Base-by-base conservation (phyloP, 768 basidiomycete genomes). In the Trametes coccinea region DNA sequence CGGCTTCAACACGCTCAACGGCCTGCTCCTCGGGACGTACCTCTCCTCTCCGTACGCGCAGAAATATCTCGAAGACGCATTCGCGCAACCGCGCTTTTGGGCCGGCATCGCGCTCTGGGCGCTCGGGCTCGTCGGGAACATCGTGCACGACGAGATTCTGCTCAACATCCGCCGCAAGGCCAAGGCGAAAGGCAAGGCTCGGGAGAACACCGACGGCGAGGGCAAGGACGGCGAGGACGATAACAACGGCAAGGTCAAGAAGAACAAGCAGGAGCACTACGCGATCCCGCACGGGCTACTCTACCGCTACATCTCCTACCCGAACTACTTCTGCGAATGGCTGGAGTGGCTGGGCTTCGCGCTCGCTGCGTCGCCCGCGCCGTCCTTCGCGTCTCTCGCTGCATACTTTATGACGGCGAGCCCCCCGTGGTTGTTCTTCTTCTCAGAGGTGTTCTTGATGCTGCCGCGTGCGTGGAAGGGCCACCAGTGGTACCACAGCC, bases 251-350 rank as follows among this genome's bases (percentile, higher is more conserved):
- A 50, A 69, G 68, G 69, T 75, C 53, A 56, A 68, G 37, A 61
- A 67, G 55, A 69, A 62, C 63, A 65, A 61, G 47, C 60, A 72
- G 44, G 82, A 85, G 51, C 79, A 91, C 73, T 93, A 93, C 70
- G 86, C 87, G 4, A 87, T 95, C 61, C 94, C 96, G 0, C 82
- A 88, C 53, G 92, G 90, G 0, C 81, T 84, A 22, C 76, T 96
- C 16, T 97, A 90, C 79, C 68, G 72, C 45, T 87, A 84, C 69
- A 78, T 98, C 67, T 93, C 93, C 5, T 96, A 88, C 76, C 96
- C 96, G 9, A 94, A 97, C 73, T 98, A 98, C 76, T 76, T 93
- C 17, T 93, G 89, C 75, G 96, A 98, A 72, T 98, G 96, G 96
- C 60, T 89, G 57, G 96, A 98, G 75, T 98, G 95, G 95, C 66